phyloP scores from a whole-genome alignment of 768 basidiomycete genomes.

The Tricholoma terreum region DNA sequence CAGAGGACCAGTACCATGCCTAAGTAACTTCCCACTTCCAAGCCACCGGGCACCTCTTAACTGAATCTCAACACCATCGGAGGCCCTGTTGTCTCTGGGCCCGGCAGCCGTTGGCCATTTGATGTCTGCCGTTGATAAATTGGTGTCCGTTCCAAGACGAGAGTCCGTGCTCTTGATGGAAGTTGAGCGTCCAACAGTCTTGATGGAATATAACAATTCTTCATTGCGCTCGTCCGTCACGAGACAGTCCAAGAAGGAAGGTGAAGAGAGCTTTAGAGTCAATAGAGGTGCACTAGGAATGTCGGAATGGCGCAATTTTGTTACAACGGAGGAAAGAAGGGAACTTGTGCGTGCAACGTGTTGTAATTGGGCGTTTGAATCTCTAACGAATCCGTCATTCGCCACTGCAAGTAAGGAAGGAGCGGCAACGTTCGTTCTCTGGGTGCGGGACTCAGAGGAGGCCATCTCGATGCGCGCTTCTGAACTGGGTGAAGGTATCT shows the following conservation, averaged over 20 bases:
- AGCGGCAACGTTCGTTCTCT: slow-evolving; percentile 12
- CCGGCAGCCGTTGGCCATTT: slow-evolving; percentile 59
- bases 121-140: slow-evolving; percentile 53
- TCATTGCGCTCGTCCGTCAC: slow-evolving; percentile 51
- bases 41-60: slow-evolving; percentile 58
- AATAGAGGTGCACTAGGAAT: slow-evolving; percentile 39
- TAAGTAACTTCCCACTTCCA: slow-evolving; percentile 56
- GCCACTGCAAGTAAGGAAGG: slow-evolving; percentile 1
- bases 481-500: slow-evolving; percentile 4
- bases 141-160: slow-evolving; percentile 33
- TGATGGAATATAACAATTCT: slow-evolving; percentile 58
- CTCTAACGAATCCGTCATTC: not conserved
- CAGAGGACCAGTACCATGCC: slow-evolving; percentile 44
- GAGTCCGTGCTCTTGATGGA: slow-evolving; percentile 56
- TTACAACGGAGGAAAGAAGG: slow-evolving; percentile 34
- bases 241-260: slow-evolving; percentile 64
- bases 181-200: slow-evolving; percentile 56
- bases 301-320: slow-evolving; percentile 37
- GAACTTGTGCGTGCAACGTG: slow-evolving; percentile 14
- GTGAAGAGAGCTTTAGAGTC: slow-evolving; percentile 57
- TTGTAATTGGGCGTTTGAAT: not conserved
- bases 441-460: slow-evolving; percentile 10
- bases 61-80: slow-evolving; percentile 54
- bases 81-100: slow-evolving; percentile 50
- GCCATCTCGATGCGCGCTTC: slow-evolving; percentile 8